Base-by-base conservation (phyloP, 2,329 filamentous ascomycete genomes). In the Penicillium verrucosum region DNA sequence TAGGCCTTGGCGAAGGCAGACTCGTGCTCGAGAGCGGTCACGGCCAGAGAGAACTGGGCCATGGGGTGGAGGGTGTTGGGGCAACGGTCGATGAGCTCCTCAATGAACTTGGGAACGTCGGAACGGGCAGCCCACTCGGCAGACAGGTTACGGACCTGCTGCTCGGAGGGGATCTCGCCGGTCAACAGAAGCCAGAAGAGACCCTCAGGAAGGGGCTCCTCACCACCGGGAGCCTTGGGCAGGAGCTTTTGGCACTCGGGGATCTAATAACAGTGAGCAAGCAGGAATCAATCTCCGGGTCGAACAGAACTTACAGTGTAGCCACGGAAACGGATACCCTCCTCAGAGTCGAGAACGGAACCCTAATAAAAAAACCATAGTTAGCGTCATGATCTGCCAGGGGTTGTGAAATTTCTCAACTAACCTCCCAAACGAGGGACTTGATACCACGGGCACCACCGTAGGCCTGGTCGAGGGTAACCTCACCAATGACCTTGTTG, bases 161-260 rank as follows among this genome's bases (percentile, higher is more conserved):
- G 90, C 85, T 97, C 94, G 67, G 87, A 89, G 70, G 94, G 94
- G 68, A 99, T 90, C 85, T 99, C 94, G 69, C 94, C 94, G 65
- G 94, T 99, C 78, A 99, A 80, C 76, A 99, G 90, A 70, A 99
- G 89, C 94, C 94, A 99, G 89, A 99, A 99, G 76, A 99, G 92
- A 85, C 93, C 92, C 85, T 99, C 94, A 60, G 94, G 94, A 56
- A 99, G 88, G 75, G 94, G 94, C 85, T 99, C 93, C 78, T 92
- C 85, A 82, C 94, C 94, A 73, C 94, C 94, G 65, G 92, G 91
- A 62, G 93, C 94, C 85, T 96, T 97, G 79, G 94, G 94, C 58
- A 99, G 91, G 71, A 96, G 82, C 80, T 97, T 82, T 85, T 97
- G 94, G 87, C 92, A 97, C 81, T 99, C 94, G 70, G 94, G 94